phyloP scores from a whole-genome alignment of 345 rosid genomes.

The Lepidium aucheri region DNA sequence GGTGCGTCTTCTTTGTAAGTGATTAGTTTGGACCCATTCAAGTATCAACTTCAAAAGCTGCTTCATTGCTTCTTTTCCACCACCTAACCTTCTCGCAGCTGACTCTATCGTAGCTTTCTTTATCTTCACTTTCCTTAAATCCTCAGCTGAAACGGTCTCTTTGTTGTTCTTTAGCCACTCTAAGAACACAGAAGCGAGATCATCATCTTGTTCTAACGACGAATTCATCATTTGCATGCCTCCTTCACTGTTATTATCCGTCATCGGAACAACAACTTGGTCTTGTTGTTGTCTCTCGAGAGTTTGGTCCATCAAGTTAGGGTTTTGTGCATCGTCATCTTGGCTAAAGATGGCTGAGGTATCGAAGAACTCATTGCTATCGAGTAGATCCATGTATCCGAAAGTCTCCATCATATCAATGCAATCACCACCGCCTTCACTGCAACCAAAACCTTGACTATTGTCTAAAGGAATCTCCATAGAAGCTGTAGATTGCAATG shows the following conservation, averaged over 20 bases:
- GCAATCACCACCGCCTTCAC: conserved; percentile 35
- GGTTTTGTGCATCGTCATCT: conserved; percentile 29
- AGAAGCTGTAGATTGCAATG: conserved; percentile 69
- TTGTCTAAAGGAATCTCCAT: conserved; percentile 48
- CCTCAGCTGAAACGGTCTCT: conserved; percentile 84
- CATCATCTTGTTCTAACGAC: conserved; percentile 38
- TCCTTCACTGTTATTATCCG: conserved; percentile 25
- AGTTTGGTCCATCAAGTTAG: conserved; percentile 26
- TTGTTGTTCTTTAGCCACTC: conserved; percentile 90
- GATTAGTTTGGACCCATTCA: conserved; percentile 94
- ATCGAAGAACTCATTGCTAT: conserved; percentile 60
- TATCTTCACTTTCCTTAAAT: conserved; percentile 75
- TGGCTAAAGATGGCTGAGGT: conserved; percentile 57
- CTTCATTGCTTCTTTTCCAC: conserved; percentile 91
- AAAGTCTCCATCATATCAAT: conserved; percentile 74
- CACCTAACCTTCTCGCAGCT: conserved; percentile 80
- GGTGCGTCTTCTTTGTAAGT: conserved; percentile 52
- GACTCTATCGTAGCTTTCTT: conserved; percentile 91
- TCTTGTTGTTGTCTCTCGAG: conserved; percentile 8
- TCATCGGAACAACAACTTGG: conserved; percentile 6
- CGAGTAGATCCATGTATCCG: conserved; percentile 78
- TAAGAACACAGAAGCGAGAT: conserved; percentile 68
- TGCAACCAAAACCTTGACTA: conserved; percentile 27
- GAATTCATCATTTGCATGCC: conserved; percentile 26
- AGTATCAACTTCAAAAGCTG: conserved; percentile 87